Conservation (phyloP, 495 filamentous ascomycete species). For the Penicillium roqueforti region DNA sequence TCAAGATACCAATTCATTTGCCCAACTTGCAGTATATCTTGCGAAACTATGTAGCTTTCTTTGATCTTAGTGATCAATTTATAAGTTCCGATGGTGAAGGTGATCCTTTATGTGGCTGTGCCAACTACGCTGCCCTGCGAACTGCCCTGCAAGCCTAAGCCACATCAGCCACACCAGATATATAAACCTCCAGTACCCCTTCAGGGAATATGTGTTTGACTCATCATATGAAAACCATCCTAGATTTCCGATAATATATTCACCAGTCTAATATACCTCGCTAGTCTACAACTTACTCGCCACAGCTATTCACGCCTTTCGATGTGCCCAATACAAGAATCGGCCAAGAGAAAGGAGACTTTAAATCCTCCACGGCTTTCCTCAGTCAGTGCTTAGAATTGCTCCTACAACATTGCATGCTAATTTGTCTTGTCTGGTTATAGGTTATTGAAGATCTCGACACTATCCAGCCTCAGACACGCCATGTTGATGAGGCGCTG, state of each 20-base stretch:
- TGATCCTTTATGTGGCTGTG: not conserved
- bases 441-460: slow-evolving; percentile 1
- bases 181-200: not conserved
- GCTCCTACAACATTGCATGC: not conserved
- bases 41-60: too few species aligned
- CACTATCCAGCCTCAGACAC: slow-evolving; percentile 3
- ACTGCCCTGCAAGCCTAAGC: not conserved
- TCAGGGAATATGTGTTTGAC: not conserved
- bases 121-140: not conserved
- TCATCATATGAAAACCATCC: too few species aligned
- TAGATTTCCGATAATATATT: too few species aligned
- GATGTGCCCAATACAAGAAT: not conserved
- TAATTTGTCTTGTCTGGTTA: not conserved
- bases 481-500: slow-evolving; percentile 8
- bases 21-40: too few species aligned
- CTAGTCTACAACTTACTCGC: too few species aligned
- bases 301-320: not conserved
- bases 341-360: not conserved
- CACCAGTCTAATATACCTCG: too few species aligned
- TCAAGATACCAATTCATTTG: too few species aligned
- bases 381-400: not conserved
- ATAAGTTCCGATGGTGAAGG: too few species aligned
- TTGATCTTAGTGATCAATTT: too few species aligned
- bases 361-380: not conserved
- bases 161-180: not conserved